Percentiles rank a stretch among this genome's conserved stretches.
These are phyloP conservation scores for Chaetothyriales sp. DNA, from an alignment of 2,329 filamentous ascomycete species.

Conservation along the genomic window DNA sequence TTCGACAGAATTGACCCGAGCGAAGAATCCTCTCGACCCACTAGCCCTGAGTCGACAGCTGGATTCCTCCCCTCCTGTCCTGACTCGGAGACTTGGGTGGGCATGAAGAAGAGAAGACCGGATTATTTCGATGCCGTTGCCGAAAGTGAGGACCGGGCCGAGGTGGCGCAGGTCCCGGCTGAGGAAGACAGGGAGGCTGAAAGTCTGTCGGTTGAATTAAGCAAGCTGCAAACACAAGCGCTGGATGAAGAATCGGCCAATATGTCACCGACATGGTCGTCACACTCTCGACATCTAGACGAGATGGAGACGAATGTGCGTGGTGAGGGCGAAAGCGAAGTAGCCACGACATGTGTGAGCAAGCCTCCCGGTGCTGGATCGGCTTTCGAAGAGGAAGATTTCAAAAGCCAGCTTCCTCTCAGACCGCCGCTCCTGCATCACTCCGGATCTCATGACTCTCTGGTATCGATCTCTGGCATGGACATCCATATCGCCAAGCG, in stretches of 20 bases:
- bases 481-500: slow-evolving; percentile 75
- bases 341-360: background rate
- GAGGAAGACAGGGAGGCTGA: background rate
- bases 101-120: background rate
- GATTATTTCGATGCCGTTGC: background rate
- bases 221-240: background rate
- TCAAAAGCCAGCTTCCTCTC: background rate
- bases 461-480: slow-evolving; percentile 72
- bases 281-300: background rate
- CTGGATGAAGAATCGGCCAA: background rate
- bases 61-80: slow-evolving; percentile 26
- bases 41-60: slow-evolving; percentile 61
- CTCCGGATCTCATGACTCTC: slow-evolving; percentile 67
- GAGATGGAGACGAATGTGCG: background rate
- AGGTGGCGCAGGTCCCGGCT: background rate
- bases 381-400: background rate
- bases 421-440: slow-evolving; percentile 37
- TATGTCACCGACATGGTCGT: background rate
- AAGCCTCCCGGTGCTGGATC: background rate
- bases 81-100: background rate
- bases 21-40: slow-evolving; percentile 55
- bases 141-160: background rate
- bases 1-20: slow-evolving; percentile 59
- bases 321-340: background rate
- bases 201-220: background rate